Percentiles rank a stretch among this genome's conserved stretches.
These are phyloP conservation scores for Geranomyces michiganensis DNA, from an alignment of 192 early-diverging fungal species.

Conservation along the genomic window DNA sequence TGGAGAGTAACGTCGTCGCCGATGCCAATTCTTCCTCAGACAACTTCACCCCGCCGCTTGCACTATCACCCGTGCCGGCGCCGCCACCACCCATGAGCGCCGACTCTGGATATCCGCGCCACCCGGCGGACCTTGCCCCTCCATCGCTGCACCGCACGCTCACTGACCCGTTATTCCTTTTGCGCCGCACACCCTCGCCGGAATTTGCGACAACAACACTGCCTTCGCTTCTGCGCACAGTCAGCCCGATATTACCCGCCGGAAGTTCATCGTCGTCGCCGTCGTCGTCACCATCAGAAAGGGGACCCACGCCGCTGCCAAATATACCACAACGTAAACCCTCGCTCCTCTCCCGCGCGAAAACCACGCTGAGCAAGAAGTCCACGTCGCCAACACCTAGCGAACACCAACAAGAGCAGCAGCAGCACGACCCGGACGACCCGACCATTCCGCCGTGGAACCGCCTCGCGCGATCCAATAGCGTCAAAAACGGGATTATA, in stretches of 20 bases:
- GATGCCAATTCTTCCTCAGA: not conserved
- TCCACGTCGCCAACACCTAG: not conserved
- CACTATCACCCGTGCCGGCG: not conserved
- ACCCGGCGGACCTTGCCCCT: not conserved
- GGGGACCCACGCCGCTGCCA: not conserved
- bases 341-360: constrained; percentile 2
- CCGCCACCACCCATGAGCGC: not conserved
- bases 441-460: constrained; percentile 15
- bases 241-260: too few relatives aligned
- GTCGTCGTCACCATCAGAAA: not conserved
- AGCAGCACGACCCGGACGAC: constrained; percentile 9
- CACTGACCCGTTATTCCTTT: not conserved
- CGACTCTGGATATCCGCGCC: not conserved
- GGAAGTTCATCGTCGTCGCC: not conserved
- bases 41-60: too few relatives aligned
- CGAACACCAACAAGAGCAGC: not conserved
- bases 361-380: not conserved
- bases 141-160: constrained; percentile 4
- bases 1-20: not conserved
- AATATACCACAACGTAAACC: constrained; percentile 4
- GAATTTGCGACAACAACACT: not conserved
- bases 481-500: constrained; percentile 14
- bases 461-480: not conserved
- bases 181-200: not conserved
- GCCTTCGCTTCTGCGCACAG: not conserved